Base-by-base conservation (phyloP, 169 alveolate species). In the Plasmodium vivax region DNA sequence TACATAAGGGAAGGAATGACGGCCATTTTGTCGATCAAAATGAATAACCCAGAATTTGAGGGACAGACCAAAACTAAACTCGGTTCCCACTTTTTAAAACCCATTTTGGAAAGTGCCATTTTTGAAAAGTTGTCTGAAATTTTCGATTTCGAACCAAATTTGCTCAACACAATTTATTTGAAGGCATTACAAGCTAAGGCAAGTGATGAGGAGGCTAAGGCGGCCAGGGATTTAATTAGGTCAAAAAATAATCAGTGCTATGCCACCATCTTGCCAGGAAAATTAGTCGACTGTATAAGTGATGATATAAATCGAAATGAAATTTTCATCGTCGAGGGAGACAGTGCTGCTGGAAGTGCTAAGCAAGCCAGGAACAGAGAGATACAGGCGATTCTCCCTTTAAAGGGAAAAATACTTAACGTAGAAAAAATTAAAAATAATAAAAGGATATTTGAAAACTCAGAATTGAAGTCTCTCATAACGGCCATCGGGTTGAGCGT, bases 291-390 rank as follows among this genome's bases (percentile, higher is more conserved):
- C 77, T 97, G 98, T 91, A 94, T 96, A 51, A 77, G 95, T 83
- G 87, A 93, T 75, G 96, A 96, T 75, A 74, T 58, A 84, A 94
- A 81, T 32, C 79, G 71, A 58, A 95, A 94, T 85, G 98, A 97
- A 84, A 68, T 97, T 43, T 97, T 97, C 85, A 97, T 97, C 77
- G 98, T 97, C 68, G 98, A 97, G 94, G 98, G 98, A 10, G 98
- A 97, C 77, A 95, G 97, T 83, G 98, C 98, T 6, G 98, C 98
- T 14, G 98, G 98, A 34, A 96, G 96, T 82, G 98, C 98, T 9
- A 97, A 97, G 71, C 98, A 97, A 81, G 96, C 97, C 10, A 92
- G 98, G 54, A 96, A 96, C 71, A 93, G 98, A 77, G 95, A 95
- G 32, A 92, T 95, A 14, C 98, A 97, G 96, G 98, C 98, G 12